Base-by-base conservation (phyloP, 2,329 filamentous ascomycete genomes). In the Aspergillus puulaauensis region DNA sequence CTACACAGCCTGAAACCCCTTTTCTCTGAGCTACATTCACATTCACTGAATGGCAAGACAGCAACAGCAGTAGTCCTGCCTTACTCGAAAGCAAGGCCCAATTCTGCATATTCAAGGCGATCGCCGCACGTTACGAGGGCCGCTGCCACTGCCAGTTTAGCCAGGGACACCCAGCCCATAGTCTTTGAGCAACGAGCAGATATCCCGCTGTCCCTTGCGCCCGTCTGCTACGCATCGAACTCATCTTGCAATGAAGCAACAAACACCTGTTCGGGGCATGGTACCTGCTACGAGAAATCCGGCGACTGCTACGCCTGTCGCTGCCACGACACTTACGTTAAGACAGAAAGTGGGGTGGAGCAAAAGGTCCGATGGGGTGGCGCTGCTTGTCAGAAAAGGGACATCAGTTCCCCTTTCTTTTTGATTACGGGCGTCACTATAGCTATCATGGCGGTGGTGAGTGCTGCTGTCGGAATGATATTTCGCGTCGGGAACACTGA, bases 381-480 rank as follows among this genome's bases (percentile, higher is more conserved):
- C 15, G 80, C 86, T 39, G 88, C 89, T 47, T 99, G 95, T 79
- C 87, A 95, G 72, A 99, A 98, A 85, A 84, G 88, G 74, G 93
- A 99, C 70, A 81, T 98, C 52, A 96, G 91, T 72, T 84, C 88
- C 27, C 88, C 90, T 5, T 98, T 99, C 78, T 96, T 92, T 86
- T 79, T 99, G 51, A 87, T 99, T 67, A 84, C 85, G 12, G 86
- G 88, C 7, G 89, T 95, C 66, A 88, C 85, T 4, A 77, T 97
- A 48, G 76, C 86, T 39, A 79, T 96, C 61, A 77, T 95, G 1
- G 83, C 85, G 47, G 76, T 90, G 39, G 77, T 96, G 27, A 82
- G 81, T 39, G 87, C 89, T 71, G 86, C 86, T 11, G 87, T 98
- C 66, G 86, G 88, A 6, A 79, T 96, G 81, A 75, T 99, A 54